Evolutionary conservation across 2,329 filamentous ascomycete genomes (phyloP), one percentile per base, ranked within the genome.

Genomic region (Balansia obtecta): DNA sequence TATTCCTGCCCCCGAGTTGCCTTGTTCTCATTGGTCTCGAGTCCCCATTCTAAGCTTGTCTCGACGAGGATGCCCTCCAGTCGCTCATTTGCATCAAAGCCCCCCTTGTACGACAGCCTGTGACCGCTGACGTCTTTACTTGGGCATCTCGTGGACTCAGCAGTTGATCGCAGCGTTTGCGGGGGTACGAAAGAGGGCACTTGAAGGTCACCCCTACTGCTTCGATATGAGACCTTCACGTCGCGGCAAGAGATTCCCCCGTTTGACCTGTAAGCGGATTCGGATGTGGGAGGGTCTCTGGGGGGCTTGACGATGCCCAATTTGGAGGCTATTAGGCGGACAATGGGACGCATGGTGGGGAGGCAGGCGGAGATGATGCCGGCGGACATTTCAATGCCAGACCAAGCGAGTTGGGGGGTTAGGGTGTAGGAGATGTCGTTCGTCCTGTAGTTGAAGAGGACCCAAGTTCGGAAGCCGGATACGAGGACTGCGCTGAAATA

Each of bases 361-460:
- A 77, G 70, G 53, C 73, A 76, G 7, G 75, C 75, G 0, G 73
- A 75, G 46, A 76, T 65, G 56, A 79, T 75, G 48, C 73, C 75
- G 0, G 69, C 69, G 0, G 71, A 65, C 59, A 72, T 69, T 56
- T 77, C 74, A 53, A 75, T 47, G 38, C 44, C 37, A 37, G 45
- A 43, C 50, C 50, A 51, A 9, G 30, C 45, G 15, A 48, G 45
- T 12, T 47, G 44, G 12, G 50, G 68, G 0, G 71, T 69, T 11
- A 76, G 65, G 0, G 71, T 72, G 57, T 74, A 75, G 18, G 65
- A 64, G 2, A 70, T 67, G 51, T 75, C 71, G 12, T 46, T 44
- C 40, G 51, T 49, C 13, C 53, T 56, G 59, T 74, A 74, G 22
- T 67, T 65, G 54, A 76, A 73, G 30, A 75, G 67, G 8, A 73